Evolutionary conservation across 106 monocot genomes (phyloP).

Genomic region (Alisma plantagoaquatica): DNA sequence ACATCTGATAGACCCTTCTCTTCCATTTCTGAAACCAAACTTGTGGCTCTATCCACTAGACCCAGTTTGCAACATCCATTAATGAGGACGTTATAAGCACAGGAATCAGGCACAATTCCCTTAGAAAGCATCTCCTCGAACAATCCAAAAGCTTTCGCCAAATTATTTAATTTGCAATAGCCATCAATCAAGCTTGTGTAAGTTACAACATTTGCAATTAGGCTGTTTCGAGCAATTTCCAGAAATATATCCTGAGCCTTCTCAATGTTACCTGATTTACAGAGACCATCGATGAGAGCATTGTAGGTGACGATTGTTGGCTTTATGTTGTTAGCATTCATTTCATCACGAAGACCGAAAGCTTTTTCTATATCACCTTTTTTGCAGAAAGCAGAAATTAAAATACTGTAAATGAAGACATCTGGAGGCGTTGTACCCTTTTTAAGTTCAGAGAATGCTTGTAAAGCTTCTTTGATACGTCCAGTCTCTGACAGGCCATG

Average conservation of each 20-base stretch:
- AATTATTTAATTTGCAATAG: constrained; percentile 42
- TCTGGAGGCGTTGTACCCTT: constrained; percentile 55
- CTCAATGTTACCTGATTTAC: constrained; percentile 46
- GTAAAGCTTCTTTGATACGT: constrained; percentile 50
- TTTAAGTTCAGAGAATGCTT: constrained; percentile 43
- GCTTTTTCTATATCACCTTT: constrained; percentile 40
- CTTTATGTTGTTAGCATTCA: constrained; percentile 41
- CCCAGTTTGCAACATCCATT: constrained; percentile 53
- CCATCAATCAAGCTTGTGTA: constrained; percentile 74
- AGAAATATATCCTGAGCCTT: constrained; percentile 39
- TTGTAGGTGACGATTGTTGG: constrained; percentile 73
- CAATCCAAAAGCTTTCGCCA: constrained; percentile 46
- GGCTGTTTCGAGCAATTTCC: constrained; percentile 29
- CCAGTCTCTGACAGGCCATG: constrained; percentile 47
- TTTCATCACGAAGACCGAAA: constrained; percentile 38
- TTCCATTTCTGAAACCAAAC: constrained; percentile 40
- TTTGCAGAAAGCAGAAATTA: constrained; percentile 64
- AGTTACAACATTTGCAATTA: constrained; percentile 51
- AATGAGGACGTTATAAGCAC: constrained; percentile 45
- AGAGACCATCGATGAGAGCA: constrained; percentile 57
- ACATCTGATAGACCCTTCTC: constrained; percentile 30
- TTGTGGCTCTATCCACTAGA: constrained; percentile 35
- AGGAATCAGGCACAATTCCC: constrained; percentile 41
- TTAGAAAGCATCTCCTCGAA: constrained; percentile 67
- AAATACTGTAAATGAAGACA: constrained; percentile 47